phyloP scores from a whole-genome alignment of 1,284 basidiomycete genomes.

The Fomitopsis betulina region DNA sequence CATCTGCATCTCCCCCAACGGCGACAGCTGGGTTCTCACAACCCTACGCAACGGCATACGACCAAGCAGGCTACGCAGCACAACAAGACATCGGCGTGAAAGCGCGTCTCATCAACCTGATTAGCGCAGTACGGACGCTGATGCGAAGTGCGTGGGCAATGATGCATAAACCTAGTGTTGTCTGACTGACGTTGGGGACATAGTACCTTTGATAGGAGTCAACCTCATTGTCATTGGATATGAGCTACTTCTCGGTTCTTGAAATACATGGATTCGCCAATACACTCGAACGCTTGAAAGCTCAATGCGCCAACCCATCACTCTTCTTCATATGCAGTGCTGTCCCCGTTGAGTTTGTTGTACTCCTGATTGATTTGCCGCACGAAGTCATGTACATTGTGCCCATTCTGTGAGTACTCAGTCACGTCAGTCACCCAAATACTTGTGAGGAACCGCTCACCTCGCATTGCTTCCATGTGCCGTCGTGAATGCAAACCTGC shows the following conservation, averaged over 20 bases:
- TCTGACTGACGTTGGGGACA: conserved; percentile 4
- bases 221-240: conserved; percentile 84
- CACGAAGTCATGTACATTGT: conserved; percentile 70
- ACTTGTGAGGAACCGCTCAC: conserved; percentile 38
- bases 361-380: conserved; percentile 77
- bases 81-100: conserved; percentile 74
- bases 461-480: conserved; percentile 79
- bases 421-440: conserved; percentile 1
- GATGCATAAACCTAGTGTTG: neutral
- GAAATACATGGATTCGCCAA: conserved; percentile 7
- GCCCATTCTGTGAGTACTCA: conserved; percentile 57
- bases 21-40: conserved; percentile 56
- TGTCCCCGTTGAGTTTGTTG: conserved; percentile 46
- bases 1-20: conserved; percentile 59
- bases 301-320: neutral
- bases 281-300: neutral
- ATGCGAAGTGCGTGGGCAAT: conserved; percentile 78
- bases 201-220: conserved; percentile 83
- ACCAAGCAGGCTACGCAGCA: conserved; percentile 54
- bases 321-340: neutral
- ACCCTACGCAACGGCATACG: conserved; percentile 65
- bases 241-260: conserved; percentile 65
- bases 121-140: conserved; percentile 89
- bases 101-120: conserved; percentile 84
- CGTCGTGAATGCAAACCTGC: conserved; percentile 74